Conservation (phyloP, 441 rosid species). For the Adansonia madagascariensis region DNA sequence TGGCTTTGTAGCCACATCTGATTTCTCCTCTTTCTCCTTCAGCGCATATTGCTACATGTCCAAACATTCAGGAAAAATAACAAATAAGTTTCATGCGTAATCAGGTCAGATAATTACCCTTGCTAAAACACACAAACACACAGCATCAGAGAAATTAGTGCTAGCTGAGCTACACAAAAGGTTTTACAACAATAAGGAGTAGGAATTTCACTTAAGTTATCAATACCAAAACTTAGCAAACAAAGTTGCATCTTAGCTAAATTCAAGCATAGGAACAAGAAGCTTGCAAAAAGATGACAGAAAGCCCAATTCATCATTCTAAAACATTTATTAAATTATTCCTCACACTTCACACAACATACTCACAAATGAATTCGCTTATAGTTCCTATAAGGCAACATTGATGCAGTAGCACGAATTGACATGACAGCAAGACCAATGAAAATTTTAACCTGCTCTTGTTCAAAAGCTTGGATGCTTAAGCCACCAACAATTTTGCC, state of each 20-base stretch:
- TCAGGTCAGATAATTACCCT: neutral
- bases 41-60: conserved; percentile 69
- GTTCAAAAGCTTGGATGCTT: neutral
- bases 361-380: neutral
- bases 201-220: neutral
- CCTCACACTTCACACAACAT: neutral
- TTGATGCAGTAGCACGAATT: neutral
- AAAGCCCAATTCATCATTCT: neutral
- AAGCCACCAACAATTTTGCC: neutral
- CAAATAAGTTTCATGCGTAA: neutral
- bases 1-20: conserved; percentile 46
- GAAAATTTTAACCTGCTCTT: neutral
- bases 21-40: conserved; percentile 66
- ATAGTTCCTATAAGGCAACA: neutral
- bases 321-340: neutral
- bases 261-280: neutral
- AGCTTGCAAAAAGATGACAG: neutral
- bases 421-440: neutral
- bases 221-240: neutral
- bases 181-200: neutral
- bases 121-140: neutral
- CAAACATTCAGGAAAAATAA: conserved; percentile 5
- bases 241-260: neutral
- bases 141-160: neutral
- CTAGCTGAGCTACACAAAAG: neutral